phyloP scores from a whole-genome alignment of 148 eudicot genomes.

The Dysphania ambrosioides region DNA sequence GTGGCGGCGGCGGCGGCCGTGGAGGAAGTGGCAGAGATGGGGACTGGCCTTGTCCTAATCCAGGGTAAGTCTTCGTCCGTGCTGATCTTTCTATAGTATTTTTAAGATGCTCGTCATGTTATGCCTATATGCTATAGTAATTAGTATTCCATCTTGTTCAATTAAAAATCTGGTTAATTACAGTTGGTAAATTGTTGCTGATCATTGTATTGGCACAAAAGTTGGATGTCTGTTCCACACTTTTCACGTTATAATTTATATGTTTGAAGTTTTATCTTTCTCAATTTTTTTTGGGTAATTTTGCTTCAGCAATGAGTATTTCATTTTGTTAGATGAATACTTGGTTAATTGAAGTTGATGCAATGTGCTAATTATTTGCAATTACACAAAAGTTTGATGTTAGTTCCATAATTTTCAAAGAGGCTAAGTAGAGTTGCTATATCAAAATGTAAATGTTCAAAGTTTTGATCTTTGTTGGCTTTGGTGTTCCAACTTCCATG shows the following conservation, averaged over 20 bases:
- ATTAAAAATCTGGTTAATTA: background rate
- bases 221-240: background rate
- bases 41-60: conserved; percentile 91
- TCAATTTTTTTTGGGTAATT: too few species aligned
- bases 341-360: too few species aligned
- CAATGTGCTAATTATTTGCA: too few species aligned
- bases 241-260: background rate
- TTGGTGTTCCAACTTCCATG: too few species aligned
- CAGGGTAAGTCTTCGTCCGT: conserved; percentile 43
- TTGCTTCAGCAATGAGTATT: too few species aligned
- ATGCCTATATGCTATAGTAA: too few species aligned
- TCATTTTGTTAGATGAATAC: too few species aligned
- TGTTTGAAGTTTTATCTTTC: background rate
- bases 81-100: background rate
- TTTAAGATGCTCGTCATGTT: background rate
- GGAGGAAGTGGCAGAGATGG: conserved; percentile 88
- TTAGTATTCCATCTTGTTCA: too few species aligned
- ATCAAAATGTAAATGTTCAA: background rate
- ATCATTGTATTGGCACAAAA: background rate
- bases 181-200: background rate
- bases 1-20: conserved; percentile 50
- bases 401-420: background rate
- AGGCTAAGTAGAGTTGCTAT: too few species aligned
- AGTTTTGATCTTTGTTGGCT: background rate
- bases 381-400: too few species aligned